Percentiles rank a stretch among this genome's conserved stretches.
Evolutionary conservation across 345 rosid genomes (phyloP).

Genomic region (Punica granatum): DNA sequence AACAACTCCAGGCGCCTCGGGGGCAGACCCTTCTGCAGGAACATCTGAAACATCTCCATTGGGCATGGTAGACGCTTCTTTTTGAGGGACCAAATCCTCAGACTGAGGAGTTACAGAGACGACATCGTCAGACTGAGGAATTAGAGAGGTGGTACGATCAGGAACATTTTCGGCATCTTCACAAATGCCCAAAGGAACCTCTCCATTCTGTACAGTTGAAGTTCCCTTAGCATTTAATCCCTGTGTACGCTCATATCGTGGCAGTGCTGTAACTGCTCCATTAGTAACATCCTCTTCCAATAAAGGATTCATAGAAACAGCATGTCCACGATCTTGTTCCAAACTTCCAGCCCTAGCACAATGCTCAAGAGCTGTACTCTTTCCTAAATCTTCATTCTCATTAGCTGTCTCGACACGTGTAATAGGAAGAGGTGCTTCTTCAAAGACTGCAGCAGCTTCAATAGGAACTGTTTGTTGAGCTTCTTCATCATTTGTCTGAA

Average conservation of each 20-base stretch:
- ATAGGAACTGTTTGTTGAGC: background rate
- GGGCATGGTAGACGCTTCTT: background rate
- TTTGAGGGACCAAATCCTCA: background rate
- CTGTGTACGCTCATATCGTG: background rate
- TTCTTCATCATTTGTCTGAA: conserved; percentile 1
- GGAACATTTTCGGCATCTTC: background rate
- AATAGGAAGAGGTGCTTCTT: conserved; percentile 12
- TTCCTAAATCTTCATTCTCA: background rate
- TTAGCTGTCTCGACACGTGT: background rate
- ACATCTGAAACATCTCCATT: background rate
- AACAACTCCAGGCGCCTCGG: no score
- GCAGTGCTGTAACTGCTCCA: background rate
- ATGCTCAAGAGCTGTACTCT: background rate
- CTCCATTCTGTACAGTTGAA: background rate
- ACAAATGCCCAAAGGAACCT: background rate
- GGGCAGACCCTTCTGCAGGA: background rate
- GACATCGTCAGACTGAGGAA: no score
- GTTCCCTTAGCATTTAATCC: background rate
- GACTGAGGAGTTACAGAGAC: background rate
- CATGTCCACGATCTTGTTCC: conserved; percentile 13
- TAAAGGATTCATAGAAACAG: conserved; percentile 17
- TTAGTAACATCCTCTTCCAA: conserved; percentile 14
- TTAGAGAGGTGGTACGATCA: background rate
- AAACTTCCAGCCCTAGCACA: conserved; percentile 10
- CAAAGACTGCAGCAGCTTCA: conserved; percentile 8